A percentile compares a stretch with the other conserved stretches of the same genome.
These are phyloP conservation scores for Coix lacrymajobi DNA, from an alignment of 176 grass and related monocot genomes.

Conservation along the genomic window DNA sequence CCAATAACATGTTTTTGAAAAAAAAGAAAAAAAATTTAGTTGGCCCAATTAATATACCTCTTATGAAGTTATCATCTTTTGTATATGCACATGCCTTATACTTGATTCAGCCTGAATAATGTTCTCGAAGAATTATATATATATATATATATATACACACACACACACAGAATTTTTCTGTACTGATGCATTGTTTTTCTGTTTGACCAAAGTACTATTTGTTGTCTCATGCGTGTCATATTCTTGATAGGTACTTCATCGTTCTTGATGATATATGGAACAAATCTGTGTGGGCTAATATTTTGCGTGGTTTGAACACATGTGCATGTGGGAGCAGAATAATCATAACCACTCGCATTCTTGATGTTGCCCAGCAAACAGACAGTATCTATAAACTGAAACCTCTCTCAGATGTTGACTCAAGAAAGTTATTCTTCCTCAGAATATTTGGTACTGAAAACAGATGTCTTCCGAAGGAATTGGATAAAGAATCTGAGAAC, in stretches of 20 bases:
- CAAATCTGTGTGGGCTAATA: background rate
- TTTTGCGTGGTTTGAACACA: background rate
- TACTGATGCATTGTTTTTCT: background rate
- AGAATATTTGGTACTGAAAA: background rate
- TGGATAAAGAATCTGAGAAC: background rate
- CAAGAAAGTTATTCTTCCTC: background rate
- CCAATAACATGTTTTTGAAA: too few species aligned
- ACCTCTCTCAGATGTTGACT: background rate
- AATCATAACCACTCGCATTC: slow-evolving; percentile 9
- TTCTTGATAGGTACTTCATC: background rate
- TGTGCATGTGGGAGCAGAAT: background rate
- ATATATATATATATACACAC: too few species aligned
- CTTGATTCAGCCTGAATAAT: too few species aligned
- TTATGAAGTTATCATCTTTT: too few species aligned
- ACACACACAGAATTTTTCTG: background rate
- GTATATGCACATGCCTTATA: too few species aligned
- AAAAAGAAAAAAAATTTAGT: too few species aligned
- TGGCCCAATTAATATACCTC: too few species aligned
- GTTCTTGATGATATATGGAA: slow-evolving; percentile 23
- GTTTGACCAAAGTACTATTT: too few species aligned
- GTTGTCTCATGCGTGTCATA: too few species aligned
- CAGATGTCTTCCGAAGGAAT: background rate
- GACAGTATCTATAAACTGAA: background rate
- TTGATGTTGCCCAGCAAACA: background rate
- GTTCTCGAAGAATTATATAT: too few species aligned